Conservation (phyloP, 192 early-diverging fungal genomes). For the Mortierella alpina region DNA sequence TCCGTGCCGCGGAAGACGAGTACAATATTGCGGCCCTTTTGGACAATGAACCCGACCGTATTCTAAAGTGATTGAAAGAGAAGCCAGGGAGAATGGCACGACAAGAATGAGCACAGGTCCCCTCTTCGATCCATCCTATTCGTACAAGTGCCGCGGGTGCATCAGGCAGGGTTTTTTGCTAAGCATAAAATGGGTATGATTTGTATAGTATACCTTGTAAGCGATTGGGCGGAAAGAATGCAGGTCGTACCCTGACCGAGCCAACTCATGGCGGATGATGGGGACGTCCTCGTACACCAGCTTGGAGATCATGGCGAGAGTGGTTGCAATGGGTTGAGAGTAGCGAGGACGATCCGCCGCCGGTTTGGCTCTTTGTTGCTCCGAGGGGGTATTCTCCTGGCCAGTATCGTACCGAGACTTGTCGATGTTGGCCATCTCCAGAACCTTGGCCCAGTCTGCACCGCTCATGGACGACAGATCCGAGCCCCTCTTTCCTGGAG, state of each 20-base stretch:
- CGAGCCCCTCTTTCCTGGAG: constrained; percentile 28
- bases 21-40: constrained; percentile 65
- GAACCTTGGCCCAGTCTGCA: constrained; percentile 37
- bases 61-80: constrained; percentile 46
- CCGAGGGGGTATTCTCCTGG: not conserved
- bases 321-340: constrained; percentile 60
- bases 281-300: constrained; percentile 64
- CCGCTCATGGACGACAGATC: constrained; percentile 39
- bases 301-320: constrained; percentile 61
- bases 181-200: too few relatives aligned
- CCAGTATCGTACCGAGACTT: constrained; percentile 18
- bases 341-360: constrained; percentile 51
- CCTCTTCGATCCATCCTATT: not conserved
- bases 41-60: constrained; percentile 61
- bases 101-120: not conserved
- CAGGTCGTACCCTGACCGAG: constrained; percentile 61
- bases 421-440: constrained; percentile 50
- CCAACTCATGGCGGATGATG: constrained; percentile 62
- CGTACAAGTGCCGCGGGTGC: too few relatives aligned
- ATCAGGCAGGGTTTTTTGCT: too few relatives aligned
- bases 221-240: constrained; percentile 63
- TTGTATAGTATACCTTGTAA: constrained; percentile 67
- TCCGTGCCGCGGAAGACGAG: constrained; percentile 68
- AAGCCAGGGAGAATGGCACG: not conserved
- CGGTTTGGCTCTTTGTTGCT: not conserved